Evolutionary conservation across 1,139 yeast genomes (phyloP).

Genomic region (Pichia sp.): DNA sequence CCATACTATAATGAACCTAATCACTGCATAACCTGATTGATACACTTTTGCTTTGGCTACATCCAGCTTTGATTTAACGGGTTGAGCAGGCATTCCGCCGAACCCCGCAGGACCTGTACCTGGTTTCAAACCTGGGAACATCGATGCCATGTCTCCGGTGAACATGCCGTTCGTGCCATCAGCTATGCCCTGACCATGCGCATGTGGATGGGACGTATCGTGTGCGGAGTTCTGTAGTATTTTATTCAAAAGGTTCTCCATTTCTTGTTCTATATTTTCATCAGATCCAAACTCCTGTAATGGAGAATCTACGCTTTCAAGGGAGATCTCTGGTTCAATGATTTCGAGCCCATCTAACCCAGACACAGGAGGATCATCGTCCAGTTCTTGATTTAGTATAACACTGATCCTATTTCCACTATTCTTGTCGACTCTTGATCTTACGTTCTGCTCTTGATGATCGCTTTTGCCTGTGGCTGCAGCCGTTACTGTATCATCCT

Average conservation of each 20-base stretch:
- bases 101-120: neutral
- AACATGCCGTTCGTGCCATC: neutral
- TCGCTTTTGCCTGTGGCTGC: neutral
- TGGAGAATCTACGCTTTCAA: constrained; percentile 13
- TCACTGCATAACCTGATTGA: constrained; percentile 10
- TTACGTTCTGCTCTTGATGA: neutral
- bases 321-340: constrained; percentile 10
- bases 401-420: neutral
- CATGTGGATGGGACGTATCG: neutral
- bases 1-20: constrained; percentile 5
- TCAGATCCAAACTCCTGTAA: constrained; percentile 13
- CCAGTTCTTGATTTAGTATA: neutral
- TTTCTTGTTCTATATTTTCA: constrained; percentile 10
- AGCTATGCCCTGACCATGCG: constrained; percentile 7
- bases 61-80: constrained; percentile 1
- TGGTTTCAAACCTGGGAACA: constrained; percentile 5
- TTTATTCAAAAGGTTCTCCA: constrained; percentile 13
- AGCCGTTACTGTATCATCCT: neutral
- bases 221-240: constrained; percentile 10
- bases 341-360: constrained; percentile 9
- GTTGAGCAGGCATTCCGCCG: neutral
- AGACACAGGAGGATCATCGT: constrained; percentile 30
- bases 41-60: constrained; percentile 6
- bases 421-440: neutral
- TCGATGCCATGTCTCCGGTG: constrained; percentile 5